phyloP scores from a whole-genome alignment of 345 rosid species.

The Citrus maxima region DNA sequence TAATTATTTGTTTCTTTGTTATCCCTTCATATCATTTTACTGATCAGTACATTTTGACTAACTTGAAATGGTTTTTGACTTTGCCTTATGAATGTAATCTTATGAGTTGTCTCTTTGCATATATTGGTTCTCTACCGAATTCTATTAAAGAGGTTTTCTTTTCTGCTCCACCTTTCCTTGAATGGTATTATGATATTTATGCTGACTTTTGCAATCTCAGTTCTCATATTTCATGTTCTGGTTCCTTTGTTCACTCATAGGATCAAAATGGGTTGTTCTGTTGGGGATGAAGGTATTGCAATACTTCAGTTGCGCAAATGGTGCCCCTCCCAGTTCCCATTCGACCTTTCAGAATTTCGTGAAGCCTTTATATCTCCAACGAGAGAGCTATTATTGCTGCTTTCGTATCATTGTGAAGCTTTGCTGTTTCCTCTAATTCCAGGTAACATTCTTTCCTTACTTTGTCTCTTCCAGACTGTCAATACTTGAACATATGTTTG shows the following conservation, averaged over 20 bases:
- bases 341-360: conserved; percentile 70
- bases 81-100: not conserved
- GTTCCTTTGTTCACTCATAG: conserved; percentile 19
- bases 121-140: not conserved
- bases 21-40: not conserved
- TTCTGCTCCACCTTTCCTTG: not conserved
- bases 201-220: not conserved
- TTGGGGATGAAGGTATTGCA: conserved; percentile 45
- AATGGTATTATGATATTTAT: not conserved
- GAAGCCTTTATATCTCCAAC: conserved; percentile 93
- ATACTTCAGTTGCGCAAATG: conserved; percentile 81
- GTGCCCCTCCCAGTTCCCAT: conserved; percentile 52
- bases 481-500: not conserved
- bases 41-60: not conserved
- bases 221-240: conserved; percentile 14
- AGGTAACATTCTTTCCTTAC: conserved; percentile 37
- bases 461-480: conserved; percentile 3
- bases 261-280: conserved; percentile 51
- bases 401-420: conserved; percentile 69
- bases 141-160: not conserved
- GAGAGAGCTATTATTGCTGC: conserved; percentile 59
- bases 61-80: not conserved
- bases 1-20: not conserved
- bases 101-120: not conserved
- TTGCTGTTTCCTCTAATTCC: conserved; percentile 64